Conservation (phyloP, 2,329 filamentous ascomycete genomes). For the Aspergillus sp. region DNA sequence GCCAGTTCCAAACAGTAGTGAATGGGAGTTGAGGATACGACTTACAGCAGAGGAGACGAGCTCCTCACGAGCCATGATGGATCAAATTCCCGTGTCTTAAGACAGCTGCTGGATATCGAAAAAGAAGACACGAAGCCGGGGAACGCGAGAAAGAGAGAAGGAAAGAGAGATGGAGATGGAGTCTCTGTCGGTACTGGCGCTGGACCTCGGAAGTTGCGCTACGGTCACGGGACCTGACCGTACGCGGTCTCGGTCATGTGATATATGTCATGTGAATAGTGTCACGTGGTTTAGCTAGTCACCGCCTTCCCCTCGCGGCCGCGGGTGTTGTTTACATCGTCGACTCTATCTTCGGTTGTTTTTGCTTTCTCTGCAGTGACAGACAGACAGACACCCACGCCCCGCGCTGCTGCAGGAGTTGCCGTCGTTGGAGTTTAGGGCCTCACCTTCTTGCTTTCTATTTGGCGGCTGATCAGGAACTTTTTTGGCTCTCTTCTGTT, state of each 20-base stretch:
- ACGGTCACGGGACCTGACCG: not conserved
- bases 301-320: slow-evolving; percentile 24
- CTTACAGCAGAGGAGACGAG: slow-evolving; percentile 72
- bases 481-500: not conserved
- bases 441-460: not conserved
- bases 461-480: not conserved
- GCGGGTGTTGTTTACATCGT: slow-evolving; percentile 31
- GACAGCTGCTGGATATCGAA: slow-evolving; percentile 1
- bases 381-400: slow-evolving; percentile 3
- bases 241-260: slow-evolving; percentile 17
- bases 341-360: not conserved
- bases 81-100: not conserved
- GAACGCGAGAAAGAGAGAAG: slow-evolving; percentile 5
- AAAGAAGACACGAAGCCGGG: slow-evolving; percentile 6
- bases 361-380: slow-evolving; percentile 1
- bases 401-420: slow-evolving; percentile 11
- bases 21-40: slow-evolving; percentile 12
- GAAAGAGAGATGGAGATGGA: slow-evolving; percentile 3
- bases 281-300: not conserved
- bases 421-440: slow-evolving; percentile 4
- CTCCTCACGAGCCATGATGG: slow-evolving; percentile 87
- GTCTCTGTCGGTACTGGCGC: slow-evolving; percentile 14
- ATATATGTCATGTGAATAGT: slow-evolving; percentile 2
- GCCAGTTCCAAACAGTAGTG: slow-evolving; percentile 13
- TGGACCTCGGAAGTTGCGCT: slow-evolving; percentile 31